Conservation (phyloP, 768 basidiomycete genomes). For the Pisolithus marmoratus region DNA sequence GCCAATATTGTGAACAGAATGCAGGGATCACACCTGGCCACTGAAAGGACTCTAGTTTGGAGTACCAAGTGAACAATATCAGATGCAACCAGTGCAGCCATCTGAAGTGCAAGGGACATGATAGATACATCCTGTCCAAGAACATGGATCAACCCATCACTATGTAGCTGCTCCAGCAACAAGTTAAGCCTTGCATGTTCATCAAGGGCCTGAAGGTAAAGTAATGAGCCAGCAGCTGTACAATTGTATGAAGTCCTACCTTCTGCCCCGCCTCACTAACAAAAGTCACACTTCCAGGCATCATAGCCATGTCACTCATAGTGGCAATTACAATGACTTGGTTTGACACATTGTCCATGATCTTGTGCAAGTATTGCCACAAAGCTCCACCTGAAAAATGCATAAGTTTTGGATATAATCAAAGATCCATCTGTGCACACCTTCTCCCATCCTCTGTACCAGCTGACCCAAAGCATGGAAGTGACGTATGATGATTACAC, state of each 20-base stretch:
- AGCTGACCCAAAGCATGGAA: constrained; percentile 74
- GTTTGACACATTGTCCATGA: constrained; percentile 54
- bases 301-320: constrained; percentile 55
- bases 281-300: constrained; percentile 67
- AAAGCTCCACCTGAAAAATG: constrained; percentile 49
- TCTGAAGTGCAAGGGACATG: constrained; percentile 69
- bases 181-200: constrained; percentile 69
- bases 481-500: constrained; percentile 74
- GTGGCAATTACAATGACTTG: constrained; percentile 78
- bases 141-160: constrained; percentile 21
- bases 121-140: constrained; percentile 78
- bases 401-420: neutral
- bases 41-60: constrained; percentile 50
- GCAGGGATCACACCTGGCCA: constrained; percentile 12
- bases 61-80: constrained; percentile 71
- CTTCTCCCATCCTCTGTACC: constrained; percentile 60
- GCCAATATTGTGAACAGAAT: neutral
- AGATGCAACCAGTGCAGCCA: constrained; percentile 81
- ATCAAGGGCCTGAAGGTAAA: constrained; percentile 58
- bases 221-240: neutral
- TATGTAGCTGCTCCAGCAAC: constrained; percentile 36
- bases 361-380: constrained; percentile 54
- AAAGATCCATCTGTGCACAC: constrained; percentile 27
- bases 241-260: constrained; percentile 34
- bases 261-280: constrained; percentile 80